Base-by-base conservation (phyloP, 352 stramenopile species). In the Phytopythium delawarense region DNA sequence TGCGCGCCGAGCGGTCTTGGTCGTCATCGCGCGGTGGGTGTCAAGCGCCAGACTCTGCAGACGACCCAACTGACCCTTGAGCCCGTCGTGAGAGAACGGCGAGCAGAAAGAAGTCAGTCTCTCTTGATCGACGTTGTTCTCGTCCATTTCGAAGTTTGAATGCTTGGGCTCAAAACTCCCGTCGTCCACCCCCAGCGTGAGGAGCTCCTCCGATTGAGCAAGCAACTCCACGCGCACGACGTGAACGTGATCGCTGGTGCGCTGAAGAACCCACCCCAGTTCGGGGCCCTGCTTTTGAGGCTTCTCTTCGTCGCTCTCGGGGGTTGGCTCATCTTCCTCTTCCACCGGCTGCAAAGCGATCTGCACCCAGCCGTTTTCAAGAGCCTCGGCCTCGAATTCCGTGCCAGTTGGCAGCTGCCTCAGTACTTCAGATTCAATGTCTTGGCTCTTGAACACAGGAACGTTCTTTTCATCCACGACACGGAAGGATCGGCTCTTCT, bases 41-140 rank as follows among this genome's bases (percentile, higher is more conserved):
- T 94, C 84, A 55, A 83, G 81, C 6, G 78, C 77, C 15, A 90
- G 71, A 58, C 74, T 87, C 45, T 91, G 82, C 28, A 86, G 71
- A 16, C 84, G 73, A 50, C 71, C 63, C 11, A 63, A 67, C 63
- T 94, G 84, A 1, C 75, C 78, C 60, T 90, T 89, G 8, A 92
- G 61, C 9, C 69, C 67, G 48, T 94, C 84, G 57, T 79, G 76
- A 0, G 69, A 74, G 54, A 87, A 94, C 46, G 88, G 79, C 4
- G 80, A 92, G 28, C 74, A 76, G 55, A 91, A 90, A 32, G 52
- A 70, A n/a, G 73, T 65, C 28, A 92, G 51, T 4, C 60, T 62
- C n/a, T 82, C 76, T 42, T 85, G 67, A 39, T 91, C 79, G 2
- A 69, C 57, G 44, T 92, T 89, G 55, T 64, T 77, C 45, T 86